phyloP scores from a whole-genome alignment of 2,329 filamentous ascomycete species.

The Fusarium succisae region DNA sequence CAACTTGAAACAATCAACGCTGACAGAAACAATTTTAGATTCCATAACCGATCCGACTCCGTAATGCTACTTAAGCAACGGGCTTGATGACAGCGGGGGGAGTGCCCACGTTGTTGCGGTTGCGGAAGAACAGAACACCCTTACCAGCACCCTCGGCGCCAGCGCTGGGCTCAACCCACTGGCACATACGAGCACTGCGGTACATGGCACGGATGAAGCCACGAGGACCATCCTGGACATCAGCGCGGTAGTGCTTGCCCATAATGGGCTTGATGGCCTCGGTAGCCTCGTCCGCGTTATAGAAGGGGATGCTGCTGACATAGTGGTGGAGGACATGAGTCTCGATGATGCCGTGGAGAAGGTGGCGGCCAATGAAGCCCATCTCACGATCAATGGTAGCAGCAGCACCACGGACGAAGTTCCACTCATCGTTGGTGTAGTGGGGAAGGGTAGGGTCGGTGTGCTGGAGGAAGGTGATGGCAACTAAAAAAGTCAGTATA shows the following conservation, averaged over 20 bases:
- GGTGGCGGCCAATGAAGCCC: constrained; percentile 89
- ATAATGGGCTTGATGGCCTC: constrained; percentile 95
- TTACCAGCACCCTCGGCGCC: constrained; percentile 82
- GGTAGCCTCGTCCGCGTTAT: constrained; percentile 92
- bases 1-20: constrained; percentile 37
- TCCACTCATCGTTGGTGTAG: constrained; percentile 89
- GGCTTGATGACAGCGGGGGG: constrained; percentile 45
- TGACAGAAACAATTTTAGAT: constrained; percentile 14
- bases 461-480: constrained; percentile 97
- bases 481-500: constrained; percentile 68
- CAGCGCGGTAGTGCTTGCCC: constrained; percentile 92
- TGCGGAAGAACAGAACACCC: constrained; percentile 93
- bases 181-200: constrained; percentile 84
- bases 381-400: constrained; percentile 98
- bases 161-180: constrained; percentile 95
- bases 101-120: constrained; percentile 85
- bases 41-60: neutral
- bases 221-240: constrained; percentile 77
- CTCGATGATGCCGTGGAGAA: constrained; percentile 96
- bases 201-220: constrained; percentile 90
- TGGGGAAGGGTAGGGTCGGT: constrained; percentile 94
- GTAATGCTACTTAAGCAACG: constrained; percentile 11
- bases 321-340: constrained; percentile 99
- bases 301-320: constrained; percentile 94
- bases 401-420: constrained; percentile 90